Evolutionary conservation across 352 stramenopile genomes (phyloP), one percentile per base, ranked within the genome.

Genomic region (Globisporangium barbulae): DNA sequence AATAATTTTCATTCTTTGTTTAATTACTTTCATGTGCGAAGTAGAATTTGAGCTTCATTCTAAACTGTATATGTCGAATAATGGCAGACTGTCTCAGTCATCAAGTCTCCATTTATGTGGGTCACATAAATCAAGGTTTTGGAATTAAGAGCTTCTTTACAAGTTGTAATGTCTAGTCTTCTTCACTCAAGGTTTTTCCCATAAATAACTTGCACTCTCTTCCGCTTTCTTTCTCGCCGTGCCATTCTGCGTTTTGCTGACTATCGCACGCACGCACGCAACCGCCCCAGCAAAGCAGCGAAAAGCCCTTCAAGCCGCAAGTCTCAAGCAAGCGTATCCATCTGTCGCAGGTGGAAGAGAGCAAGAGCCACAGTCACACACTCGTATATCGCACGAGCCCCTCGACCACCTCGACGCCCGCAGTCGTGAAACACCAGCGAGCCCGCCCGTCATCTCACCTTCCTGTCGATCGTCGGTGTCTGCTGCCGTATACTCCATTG

Each of bases 211-310:
- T 30, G 49, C 49, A 33, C 19, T 33, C 45, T 52, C 15, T 53
- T 30, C 28, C 28, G 28, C 48, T 52, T 52, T 52, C 45, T 30
- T 52, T 52, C 45, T 52, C 45, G 45, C n/a, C n/a, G 45, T 33
- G 25, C 5, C 49, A 56, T 56, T 56, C 33, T 41, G 28, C 28
- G 21, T 56, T 37, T 56, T 56, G 49, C 49, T 56, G 49, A 56
- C 49, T 56, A 56, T 56, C 25, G 49, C 49, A 5, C 49, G 12
- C 25, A 25, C 49, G 10, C 47, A 8, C 47, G 19, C 47, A n/a
- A n/a, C 28, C 47, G 22, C 19, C 30, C 47, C 28, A 53, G 47
- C 47, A 28, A 53, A 39, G 33, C 19, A 56, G 17, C 30, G 49
- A 55, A 33, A 55, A 55, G 25, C 28, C 49, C 10, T n/a, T 31